Conservation (phyloP, 2,329 filamentous ascomycete species). For the Ophidiomyces ophidiicola region DNA sequence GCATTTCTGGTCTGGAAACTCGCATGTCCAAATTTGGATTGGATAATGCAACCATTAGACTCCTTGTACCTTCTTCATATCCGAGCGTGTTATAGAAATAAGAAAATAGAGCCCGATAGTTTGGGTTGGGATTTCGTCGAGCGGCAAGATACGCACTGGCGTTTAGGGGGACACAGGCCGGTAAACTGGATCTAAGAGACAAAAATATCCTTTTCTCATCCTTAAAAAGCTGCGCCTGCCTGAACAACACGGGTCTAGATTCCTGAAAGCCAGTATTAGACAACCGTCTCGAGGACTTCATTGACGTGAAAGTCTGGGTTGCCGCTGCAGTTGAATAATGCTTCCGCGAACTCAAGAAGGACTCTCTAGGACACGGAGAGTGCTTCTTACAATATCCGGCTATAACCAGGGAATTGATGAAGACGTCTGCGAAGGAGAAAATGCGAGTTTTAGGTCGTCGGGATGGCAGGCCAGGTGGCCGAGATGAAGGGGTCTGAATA, state of each 20-base stretch:
- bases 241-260: too few species aligned
- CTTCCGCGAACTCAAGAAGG: conserved; percentile 21
- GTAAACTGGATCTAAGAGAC: conserved; percentile 1
- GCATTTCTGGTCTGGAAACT: conserved; percentile 3
- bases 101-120: conserved; percentile 9
- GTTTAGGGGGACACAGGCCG: conserved; percentile 1
- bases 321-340: background rate
- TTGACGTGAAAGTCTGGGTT: conserved; percentile 13
- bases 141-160: conserved; percentile 1
- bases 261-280: too few species aligned
- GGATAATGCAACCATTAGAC: conserved; percentile 14
- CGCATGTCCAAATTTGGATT: conserved; percentile 15
- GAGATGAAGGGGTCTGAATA: background rate
- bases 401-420: conserved; percentile 42
- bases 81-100: conserved; percentile 15
- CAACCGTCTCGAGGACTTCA: too few species aligned
- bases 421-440: conserved; percentile 37
- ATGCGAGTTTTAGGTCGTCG: conserved; percentile 18
- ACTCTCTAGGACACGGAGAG: conserved; percentile 25
- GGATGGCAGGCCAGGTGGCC: conserved; percentile 16
- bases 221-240: background rate
- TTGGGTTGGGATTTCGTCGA: background rate
- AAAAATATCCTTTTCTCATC: conserved; percentile 4
- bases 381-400: conserved; percentile 43
- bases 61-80: conserved; percentile 14